Conservation (phyloP, 202 grass and related monocot genomes). For the Dendrocalamus latiflorus region DNA sequence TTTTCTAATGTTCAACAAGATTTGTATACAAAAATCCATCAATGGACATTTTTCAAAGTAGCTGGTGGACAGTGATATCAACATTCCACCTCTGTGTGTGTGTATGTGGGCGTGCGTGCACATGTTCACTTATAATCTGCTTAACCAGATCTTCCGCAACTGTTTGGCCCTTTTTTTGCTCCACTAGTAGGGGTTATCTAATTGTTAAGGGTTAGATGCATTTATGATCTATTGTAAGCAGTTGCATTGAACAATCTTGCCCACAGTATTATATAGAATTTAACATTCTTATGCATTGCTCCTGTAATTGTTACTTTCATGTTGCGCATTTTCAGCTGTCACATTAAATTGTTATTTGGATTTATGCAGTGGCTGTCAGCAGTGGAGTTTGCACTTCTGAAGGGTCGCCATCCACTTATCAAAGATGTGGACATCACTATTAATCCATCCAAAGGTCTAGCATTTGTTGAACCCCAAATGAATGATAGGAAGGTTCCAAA, state of each 20-base stretch:
- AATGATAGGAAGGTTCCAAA: constrained; percentile 14
- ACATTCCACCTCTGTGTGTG: not conserved
- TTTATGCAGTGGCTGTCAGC: constrained; percentile 85
- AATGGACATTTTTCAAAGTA: not conserved
- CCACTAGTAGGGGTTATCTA: not conserved
- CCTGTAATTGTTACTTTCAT: not conserved
- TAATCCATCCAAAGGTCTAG: constrained; percentile 72
- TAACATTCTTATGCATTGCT: constrained; percentile 12
- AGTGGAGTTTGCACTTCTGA: constrained; percentile 86
- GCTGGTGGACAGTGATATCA: not conserved
- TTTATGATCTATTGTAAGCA: not conserved
- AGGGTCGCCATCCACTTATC: constrained; percentile 92
- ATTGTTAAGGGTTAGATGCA: not conserved
- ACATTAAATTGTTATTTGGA: constrained; percentile 31
- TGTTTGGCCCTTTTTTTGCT: not conserved
- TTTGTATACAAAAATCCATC: not conserved
- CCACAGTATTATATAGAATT: not conserved
- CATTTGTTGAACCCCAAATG: constrained; percentile 54
- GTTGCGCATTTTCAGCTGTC: not conserved
- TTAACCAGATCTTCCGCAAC: not conserved
- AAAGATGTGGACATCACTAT: constrained; percentile 83
- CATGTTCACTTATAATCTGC: not conserved
- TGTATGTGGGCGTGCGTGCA: too few relatives aligned
- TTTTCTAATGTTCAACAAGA: not conserved
- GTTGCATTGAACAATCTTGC: not conserved